Conservation (phyloP, 164 flowering plant species). For the Magnolia kwangsiensis region DNA sequence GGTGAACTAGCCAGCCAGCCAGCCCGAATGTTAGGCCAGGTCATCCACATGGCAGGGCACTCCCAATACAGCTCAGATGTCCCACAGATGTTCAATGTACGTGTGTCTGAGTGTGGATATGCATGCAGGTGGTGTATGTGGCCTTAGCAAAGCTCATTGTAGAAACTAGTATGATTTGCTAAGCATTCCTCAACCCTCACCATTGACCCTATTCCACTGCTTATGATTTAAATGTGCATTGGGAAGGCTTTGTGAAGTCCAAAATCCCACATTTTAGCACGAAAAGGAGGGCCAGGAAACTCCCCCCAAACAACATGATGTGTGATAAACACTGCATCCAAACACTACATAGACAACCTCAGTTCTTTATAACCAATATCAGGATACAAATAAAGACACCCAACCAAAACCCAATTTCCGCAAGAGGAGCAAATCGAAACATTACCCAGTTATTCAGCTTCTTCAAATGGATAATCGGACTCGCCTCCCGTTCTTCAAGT, state of each 20-base stretch:
- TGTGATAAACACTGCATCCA: background rate
- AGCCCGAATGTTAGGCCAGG: background rate
- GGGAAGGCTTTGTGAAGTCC: background rate
- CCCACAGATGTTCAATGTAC: background rate
- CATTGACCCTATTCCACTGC: background rate
- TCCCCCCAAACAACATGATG: background rate
- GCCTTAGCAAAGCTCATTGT: background rate
- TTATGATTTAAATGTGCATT: background rate
- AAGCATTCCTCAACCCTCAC: background rate
- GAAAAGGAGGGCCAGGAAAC: background rate
- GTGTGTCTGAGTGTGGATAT: background rate
- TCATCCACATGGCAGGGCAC: background rate
- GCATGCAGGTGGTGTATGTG: background rate
- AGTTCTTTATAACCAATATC: background rate
- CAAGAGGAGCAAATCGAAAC: background rate
- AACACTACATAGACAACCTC: background rate
- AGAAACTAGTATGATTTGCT: background rate
- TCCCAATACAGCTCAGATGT: background rate
- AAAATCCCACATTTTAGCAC: background rate
- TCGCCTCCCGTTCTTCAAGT: constrained; percentile 84
- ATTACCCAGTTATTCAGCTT: constrained; percentile 91
- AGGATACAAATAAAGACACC: background rate
- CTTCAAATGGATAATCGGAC: constrained; percentile 88
- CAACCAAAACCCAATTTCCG: background rate
- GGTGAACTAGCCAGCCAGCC: too few species aligned